Evolutionary conservation across 768 basidiomycete genomes (phyloP), one percentile per base, ranked within the genome.

Genomic region (Amanita pallidorosea): DNA sequence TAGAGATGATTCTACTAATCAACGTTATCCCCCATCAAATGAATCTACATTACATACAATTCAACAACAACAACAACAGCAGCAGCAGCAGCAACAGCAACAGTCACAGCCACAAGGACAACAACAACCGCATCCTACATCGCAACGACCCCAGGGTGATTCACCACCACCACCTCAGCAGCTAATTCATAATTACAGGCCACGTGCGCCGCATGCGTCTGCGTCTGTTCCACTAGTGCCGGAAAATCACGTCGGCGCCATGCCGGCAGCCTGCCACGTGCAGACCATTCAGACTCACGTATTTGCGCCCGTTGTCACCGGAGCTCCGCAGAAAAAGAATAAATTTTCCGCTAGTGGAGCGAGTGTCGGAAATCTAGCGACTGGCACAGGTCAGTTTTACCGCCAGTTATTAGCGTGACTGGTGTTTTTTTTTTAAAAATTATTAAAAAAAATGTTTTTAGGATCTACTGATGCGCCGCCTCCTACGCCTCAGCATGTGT

Each of bases 261-360:
- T 53, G 46, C 45, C 57, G 51, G 34, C 56, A 53, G 34, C 56
- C 52, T 55, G 60, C 22, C 67, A 67, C 56, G 57, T 61, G 25
- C 65, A 65, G 48, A 61, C 66, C 37, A 79, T 79, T 53, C 79
- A 81, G 54, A 82, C 79, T 0, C 83, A 85, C 60, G 77, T 84
- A 11, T 87, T 87, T 58, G 81, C 83, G 6, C 81, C 84, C 2
- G 78, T 80, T 3, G 81, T 85, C 6, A 86, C 79, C 0, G 85
- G 85, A 50, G 82, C 85, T 3, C 83, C 84, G 2, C 73, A 72
- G 15, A 85, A 85, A 67, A 84, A 84, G 67, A 63, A 64, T 33
- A 83, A 85, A 62, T 75, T 67, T 51, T 58, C 65, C 1, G 61
- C 62, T 41, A 56, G 57, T 23, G 49, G 54, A 23, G 53, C 52